Evolutionary conservation across 2,329 filamentous ascomycete genomes (phyloP), one percentile per base, ranked within the genome.

Genomic region (Fusarium sp.): DNA sequence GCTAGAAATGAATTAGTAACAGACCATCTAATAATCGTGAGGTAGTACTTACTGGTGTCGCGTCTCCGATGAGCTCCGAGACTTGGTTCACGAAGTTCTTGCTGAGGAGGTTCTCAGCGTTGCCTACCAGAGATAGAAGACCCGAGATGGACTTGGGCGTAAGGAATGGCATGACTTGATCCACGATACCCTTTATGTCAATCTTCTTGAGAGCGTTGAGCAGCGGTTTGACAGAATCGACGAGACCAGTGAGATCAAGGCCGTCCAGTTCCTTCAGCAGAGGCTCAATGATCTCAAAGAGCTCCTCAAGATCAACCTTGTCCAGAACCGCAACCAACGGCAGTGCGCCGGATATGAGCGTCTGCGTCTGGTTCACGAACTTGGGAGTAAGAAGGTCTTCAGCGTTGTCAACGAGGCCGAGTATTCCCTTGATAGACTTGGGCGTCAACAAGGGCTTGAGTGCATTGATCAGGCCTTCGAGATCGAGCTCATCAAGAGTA

Each of bases 291-390:
- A 77, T 69, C 17, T 78, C 70, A 14, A 82, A 50, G 10, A 82
- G 72, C 13, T 77, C 76, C 23, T 73, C 71, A 4, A 83, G 64
- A 37, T 83, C 79, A n/a, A 82, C 71, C 17, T 71, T 71, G 40
- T 73, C 71, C 2, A 83, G 72, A 0, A 76, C 73, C 4, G 68
- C 70, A 27, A 82, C 66, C 11, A 82, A 70, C 0, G 80, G 80
- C 11, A 76, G 77, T 1, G 79, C 80, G 4, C 76, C 79, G 9
- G 72, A 72, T 18, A 80, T 76, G 20, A 81, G 75, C 0, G 75
- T 78, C 11, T 80, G 77, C 0, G 79, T 82, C 43, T 80, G 74
- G 48, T 81, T 80, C 68, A 82, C 80, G 45, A 82, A 81, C 14
- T 76, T 74, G 43, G 58, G 54, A 1, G 75, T 80, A 25, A 81